A percentile compares a stretch with the other conserved stretches of the same genome.
Conservation (phyloP, 2,329 filamentous ascomycete genomes). For the Fusarium pseudocircinatum region DNA sequence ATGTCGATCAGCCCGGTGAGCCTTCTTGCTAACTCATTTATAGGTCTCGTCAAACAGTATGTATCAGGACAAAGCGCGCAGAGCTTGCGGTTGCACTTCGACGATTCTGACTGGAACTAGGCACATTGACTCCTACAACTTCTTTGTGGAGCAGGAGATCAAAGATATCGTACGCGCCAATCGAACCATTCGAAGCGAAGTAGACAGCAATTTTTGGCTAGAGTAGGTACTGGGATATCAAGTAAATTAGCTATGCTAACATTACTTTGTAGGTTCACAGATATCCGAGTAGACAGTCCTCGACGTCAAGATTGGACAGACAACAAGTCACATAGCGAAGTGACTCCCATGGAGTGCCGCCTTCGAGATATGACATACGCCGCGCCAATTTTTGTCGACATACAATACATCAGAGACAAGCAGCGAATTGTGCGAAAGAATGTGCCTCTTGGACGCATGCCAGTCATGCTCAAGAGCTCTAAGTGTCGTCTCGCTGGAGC, state of each 20-base stretch:
- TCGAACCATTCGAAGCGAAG: conserved; percentile 87
- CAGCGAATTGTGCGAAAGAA: conserved; percentile 78
- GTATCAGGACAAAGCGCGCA: conserved; percentile 34
- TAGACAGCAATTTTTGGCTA: conserved; percentile 91
- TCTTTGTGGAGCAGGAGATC: conserved; percentile 95
- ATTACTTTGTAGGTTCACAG: conserved; percentile 68
- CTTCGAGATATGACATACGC: conserved; percentile 98
- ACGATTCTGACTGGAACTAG: conserved; percentile 44
- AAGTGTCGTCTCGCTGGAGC: conserved; percentile 89
- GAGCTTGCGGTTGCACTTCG: background rate
- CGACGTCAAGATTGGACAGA: conserved; percentile 81
- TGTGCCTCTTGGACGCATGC: conserved; percentile 88
- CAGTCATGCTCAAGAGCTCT: conserved; percentile 95
- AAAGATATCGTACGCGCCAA: conserved; percentile 97
- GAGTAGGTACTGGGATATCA: conserved; percentile 57
- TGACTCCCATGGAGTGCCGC: conserved; percentile 96
- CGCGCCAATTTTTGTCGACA: conserved; percentile 91
- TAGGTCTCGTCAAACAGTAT: conserved; percentile 85
- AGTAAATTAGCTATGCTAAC: conserved; percentile 4
- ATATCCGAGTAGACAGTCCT: conserved; percentile 87
- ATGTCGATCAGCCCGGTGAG: background rate
- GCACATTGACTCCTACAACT: conserved; percentile 98
- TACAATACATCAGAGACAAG: conserved; percentile 86
- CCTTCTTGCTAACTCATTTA: conserved; percentile 35
- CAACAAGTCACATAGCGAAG: conserved; percentile 73